Conservation (phyloP, 345 rosid species). For the Populus alba region DNA sequence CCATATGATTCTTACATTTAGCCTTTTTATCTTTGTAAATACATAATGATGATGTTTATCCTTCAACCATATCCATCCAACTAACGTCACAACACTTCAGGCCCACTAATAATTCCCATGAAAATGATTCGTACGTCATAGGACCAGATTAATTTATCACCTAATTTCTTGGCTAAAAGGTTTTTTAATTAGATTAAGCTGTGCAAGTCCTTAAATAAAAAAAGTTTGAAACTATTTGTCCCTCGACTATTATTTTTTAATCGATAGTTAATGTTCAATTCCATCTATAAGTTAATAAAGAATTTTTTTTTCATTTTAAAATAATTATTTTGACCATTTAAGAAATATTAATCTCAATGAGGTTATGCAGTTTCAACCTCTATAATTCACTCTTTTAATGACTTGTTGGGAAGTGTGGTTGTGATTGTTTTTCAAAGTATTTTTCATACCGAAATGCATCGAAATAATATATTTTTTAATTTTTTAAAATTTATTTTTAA, state of each 20-base stretch:
- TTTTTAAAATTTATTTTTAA: no score
- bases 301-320: no score
- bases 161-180: background rate
- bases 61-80: conserved; percentile 3
- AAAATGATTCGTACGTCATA: background rate
- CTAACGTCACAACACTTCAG: conserved; percentile 1
- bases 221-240: no score
- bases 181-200: background rate
- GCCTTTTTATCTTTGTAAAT: background rate
- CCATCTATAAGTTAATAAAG: no score
- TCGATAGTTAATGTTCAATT: background rate
- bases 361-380: no score
- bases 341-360: no score
- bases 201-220: background rate
- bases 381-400: no score
- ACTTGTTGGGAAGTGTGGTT: no score
- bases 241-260: background rate
- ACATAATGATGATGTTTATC: background rate
- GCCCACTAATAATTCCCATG: conserved; percentile 25
- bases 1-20: background rate
- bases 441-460: no score
- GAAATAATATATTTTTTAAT: no score
- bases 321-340: no score
- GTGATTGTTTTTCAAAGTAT: no score
- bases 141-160: background rate